Evolutionary conservation across 2,329 filamentous ascomycete genomes (phyloP), one percentile per base, ranked within the genome.

Genomic region (Colletotrichum ledebouriae): DNA sequence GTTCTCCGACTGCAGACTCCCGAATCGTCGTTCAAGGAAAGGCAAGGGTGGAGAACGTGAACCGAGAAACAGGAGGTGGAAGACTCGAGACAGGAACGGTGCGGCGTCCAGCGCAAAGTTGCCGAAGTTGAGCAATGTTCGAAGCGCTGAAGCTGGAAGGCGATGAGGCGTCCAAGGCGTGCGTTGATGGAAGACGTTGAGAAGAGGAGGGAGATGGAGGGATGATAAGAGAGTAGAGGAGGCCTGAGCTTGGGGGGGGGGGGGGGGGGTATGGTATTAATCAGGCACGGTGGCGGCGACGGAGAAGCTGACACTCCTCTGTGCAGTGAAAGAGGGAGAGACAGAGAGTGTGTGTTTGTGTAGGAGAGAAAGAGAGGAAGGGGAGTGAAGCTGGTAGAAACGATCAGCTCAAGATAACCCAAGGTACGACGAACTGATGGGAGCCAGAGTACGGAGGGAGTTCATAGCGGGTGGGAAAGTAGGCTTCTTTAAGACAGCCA

Each of bases 401-500:
- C 59, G 67, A 71, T 70, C 69, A 71, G 69, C 67, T 61, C 58
- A 69, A 65, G 67, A 59, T 69, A 67, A 62, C 58, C 67, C 61
- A 69, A 71, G 66, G 65, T 70, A 65, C 69, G 65, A 68, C 61
- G 69, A 71, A 66, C 69, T 67, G 66, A 63, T 70, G 61, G 52
- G 42, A 59, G 61, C 52, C 62, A 65, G 64, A 63, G 68, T 49
- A 63, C 47, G 67, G 63, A 67, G 46, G 56, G 53, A 61, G 67
- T 60, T 70, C 60, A 68, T 70, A 72, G 55, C 66, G 71, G 72
- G 70, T 73, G 70, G 72, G 65, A 72, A 73, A 70, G 65, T 66
- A 69, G 67, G 66, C 58, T 73, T 72, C 74, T 74, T 75, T 75
- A 67, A 71, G 70, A 70, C 67, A 70, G 67, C 55, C 63, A 68